Base-by-base conservation (phyloP, 371 early-diverging fungal genomes). In the Mortierella sp. region DNA sequence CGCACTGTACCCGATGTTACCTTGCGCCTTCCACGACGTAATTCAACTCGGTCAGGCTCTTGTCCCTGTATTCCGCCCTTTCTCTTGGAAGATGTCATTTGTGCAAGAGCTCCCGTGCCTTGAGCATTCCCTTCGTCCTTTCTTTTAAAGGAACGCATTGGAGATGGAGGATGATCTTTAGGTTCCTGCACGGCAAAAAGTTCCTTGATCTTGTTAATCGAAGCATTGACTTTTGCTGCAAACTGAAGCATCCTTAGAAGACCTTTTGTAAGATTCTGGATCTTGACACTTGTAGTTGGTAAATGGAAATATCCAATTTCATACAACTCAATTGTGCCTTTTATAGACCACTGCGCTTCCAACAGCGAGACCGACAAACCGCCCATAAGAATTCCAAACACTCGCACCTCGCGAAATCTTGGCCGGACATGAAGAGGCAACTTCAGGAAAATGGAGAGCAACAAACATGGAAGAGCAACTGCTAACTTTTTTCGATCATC, bases 81-180 rank as follows among this genome's bases (percentile, higher is more conserved):
- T 55, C 55, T 55, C 21, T 36, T 36, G 36, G 36, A 36, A 36
- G 36, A 5, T 3, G 36, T 36, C 7, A 36, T 36, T 36, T 36
- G 36, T 3, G 55, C 24, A 6, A 55, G 55, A 55, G 28, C 21
- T 55, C 22, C 55, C n/a, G 1, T 21, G 55, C 21, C 21, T 58
- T 58, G 58, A 4, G 32, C 32, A 0, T 28, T 6, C 32, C 3
- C 16, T 6, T 13, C 19, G 9, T 58, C 4, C 22, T 58, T 58
- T 58, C 58, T 58, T 16, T 58, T 58, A 32, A 58, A 58, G 28
- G 58, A 58, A 5, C 58, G 58, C 33, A 57, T 57, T 6, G 58
- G 58, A 32, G 24, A 33, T 2, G 58, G n/a, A 4, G 58, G 58
- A 33, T 4, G 28, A 28, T 33, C 16, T 28, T 57, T 16, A 4